Conservation (phyloP, 1,284 basidiomycete genomes). For the Austroboletus sp. region DNA sequence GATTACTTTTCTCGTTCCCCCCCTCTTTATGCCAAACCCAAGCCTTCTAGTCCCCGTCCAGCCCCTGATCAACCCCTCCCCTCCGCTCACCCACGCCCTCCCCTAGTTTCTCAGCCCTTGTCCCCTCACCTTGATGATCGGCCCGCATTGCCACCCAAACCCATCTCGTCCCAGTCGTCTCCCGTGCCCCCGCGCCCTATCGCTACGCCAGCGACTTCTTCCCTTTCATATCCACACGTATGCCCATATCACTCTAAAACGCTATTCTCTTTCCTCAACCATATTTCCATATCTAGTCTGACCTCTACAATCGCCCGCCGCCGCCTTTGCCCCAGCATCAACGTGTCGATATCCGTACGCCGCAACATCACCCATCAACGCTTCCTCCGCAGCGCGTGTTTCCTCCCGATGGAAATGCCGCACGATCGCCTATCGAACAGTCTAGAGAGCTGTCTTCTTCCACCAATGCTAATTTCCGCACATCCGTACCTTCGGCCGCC, state of each 20-base stretch:
- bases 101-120: constrained; percentile 14
- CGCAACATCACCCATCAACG: constrained; percentile 28
- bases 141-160: constrained; percentile 45
- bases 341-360: constrained; percentile 23
- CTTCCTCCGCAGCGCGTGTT: constrained; percentile 14
- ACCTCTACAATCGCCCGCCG: constrained; percentile 34
- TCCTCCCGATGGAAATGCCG: constrained; percentile 16
- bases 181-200: constrained; percentile 17
- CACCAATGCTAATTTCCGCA: constrained; percentile 29
- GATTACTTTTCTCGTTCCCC: constrained; percentile 79
- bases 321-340: constrained; percentile 36
- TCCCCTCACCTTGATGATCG: constrained; percentile 25
- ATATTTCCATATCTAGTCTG: constrained; percentile 22
- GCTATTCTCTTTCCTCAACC: constrained; percentile 7
- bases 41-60: constrained; percentile 22
- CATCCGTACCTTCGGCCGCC: constrained; percentile 19
- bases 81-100: constrained; percentile 20
- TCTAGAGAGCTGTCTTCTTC: constrained; percentile 21
- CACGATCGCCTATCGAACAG: constrained; percentile 22
- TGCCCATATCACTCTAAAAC: constrained; percentile 4
- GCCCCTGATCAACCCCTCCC: constrained; percentile 21
- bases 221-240: constrained; percentile 20
- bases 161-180: constrained; percentile 26
- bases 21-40: constrained; percentile 86
- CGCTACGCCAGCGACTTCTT: constrained; percentile 4